phyloP scores from a whole-genome alignment of 2,329 filamentous ascomycete species.

The Phaeosphaeriaceae sp. region DNA sequence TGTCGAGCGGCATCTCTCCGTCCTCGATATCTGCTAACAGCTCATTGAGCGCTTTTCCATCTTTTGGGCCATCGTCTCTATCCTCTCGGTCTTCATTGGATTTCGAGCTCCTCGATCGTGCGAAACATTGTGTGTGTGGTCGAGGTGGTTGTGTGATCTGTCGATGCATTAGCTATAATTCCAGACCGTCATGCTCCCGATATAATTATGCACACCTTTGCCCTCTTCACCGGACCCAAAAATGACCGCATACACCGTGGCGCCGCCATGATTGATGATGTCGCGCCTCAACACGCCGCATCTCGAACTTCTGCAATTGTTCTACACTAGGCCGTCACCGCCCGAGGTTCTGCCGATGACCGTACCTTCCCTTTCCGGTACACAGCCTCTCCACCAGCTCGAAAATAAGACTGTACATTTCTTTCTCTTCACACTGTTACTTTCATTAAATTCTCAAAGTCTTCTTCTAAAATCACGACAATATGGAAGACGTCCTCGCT shows the following conservation, averaged over 20 bases:
- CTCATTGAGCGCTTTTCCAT: slow-evolving; percentile 18
- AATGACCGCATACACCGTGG: slow-evolving; percentile 54
- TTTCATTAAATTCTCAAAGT: neutral
- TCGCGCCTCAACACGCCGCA: slow-evolving; percentile 13
- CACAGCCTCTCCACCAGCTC: slow-evolving; percentile 22
- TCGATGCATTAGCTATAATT: slow-evolving; percentile 15
- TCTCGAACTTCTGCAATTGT: slow-evolving; percentile 36
- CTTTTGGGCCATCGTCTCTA: slow-evolving; percentile 10
- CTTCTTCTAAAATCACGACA: slow-evolving; percentile 2
- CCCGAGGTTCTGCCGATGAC: slow-evolving; percentile 38
- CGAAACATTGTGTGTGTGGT: slow-evolving; percentile 32
- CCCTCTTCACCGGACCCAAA: slow-evolving; percentile 51
- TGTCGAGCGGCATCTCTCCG: slow-evolving; percentile 32
- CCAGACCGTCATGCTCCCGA: neutral
- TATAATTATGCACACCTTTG: slow-evolving; percentile 41
- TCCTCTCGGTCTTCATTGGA: slow-evolving; percentile 25
- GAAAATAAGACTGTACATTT: slow-evolving; percentile 4
- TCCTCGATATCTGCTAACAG: slow-evolving; percentile 28
- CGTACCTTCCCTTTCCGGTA: slow-evolving; percentile 28
- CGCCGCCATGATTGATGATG: slow-evolving; percentile 50
- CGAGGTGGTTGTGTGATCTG: slow-evolving; percentile 35
- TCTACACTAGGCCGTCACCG: too few relatives aligned
- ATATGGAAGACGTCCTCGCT: slow-evolving; percentile 33
- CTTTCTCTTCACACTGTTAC: neutral
- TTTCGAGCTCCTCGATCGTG: slow-evolving; percentile 26